Percentiles rank a stretch among this genome's conserved stretches.
Conservation (phyloP, 1,284 basidiomycete genomes). For the Tausonia pullulans region DNA sequence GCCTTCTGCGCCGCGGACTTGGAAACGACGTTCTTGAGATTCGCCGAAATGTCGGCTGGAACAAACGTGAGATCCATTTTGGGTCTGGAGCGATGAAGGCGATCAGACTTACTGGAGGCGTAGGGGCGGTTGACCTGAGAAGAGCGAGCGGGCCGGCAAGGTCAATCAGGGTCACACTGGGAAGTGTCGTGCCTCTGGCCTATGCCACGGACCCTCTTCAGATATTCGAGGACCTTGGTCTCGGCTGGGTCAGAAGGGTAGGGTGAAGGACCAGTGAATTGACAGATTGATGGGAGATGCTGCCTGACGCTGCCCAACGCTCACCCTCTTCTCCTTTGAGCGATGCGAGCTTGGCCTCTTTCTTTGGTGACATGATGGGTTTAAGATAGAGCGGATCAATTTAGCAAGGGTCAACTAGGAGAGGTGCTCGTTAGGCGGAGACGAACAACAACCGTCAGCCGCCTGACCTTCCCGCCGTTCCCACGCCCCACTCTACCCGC, state of each 20-base stretch:
- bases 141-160: neutral
- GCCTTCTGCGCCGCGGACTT: constrained; percentile 67
- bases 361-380: neutral
- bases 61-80: constrained; percentile 14
- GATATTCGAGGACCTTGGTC: constrained; percentile 49
- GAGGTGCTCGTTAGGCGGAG: too few relatives aligned
- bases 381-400: too few relatives aligned
- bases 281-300: neutral
- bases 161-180: constrained; percentile 18
- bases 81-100: constrained; percentile 19
- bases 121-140: constrained; percentile 21
- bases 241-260: neutral
- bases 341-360: constrained; percentile 11
- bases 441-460: too few relatives aligned
- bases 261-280: neutral
- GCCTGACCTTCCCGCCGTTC: too few relatives aligned
- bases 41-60: constrained; percentile 63
- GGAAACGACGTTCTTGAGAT: constrained; percentile 64
- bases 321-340: constrained; percentile 15
- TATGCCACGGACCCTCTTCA: constrained; percentile 45
- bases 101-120: constrained; percentile 37
- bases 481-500: too few relatives aligned
- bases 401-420: too few relatives aligned
- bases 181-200: constrained; percentile 19
- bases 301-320: neutral